These are phyloP conservation scores for Theileria orientalis DNA, from an alignment of 169 alveolate species.

Conservation along the genomic window DNA sequence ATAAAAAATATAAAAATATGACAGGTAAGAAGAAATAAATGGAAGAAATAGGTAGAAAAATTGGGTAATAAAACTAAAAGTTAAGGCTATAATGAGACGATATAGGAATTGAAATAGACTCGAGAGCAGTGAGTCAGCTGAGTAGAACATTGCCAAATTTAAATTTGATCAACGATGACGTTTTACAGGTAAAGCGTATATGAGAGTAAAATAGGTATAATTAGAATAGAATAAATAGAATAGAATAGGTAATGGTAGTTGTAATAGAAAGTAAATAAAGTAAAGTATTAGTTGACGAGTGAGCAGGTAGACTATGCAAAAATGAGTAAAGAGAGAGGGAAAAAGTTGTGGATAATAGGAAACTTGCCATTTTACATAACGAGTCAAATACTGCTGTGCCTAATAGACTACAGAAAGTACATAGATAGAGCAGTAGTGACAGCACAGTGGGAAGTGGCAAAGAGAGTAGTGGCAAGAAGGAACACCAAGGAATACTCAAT, in stretches of 20 bases:
- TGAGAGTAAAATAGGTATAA: not conserved
- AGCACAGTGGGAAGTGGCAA: conserved; percentile 80
- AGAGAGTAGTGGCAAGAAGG: conserved; percentile 71
- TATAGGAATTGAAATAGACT: conserved; percentile 77
- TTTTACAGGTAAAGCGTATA: conserved; percentile 64
- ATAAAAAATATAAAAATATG: conserved; percentile 72
- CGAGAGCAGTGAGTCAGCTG: conserved; percentile 78
- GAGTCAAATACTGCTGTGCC: conserved; percentile 79
- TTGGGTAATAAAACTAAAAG: too few relatives aligned
- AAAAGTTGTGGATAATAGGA: conserved; percentile 75
- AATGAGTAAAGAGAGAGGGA: conserved; percentile 58
- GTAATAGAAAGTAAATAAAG: too few relatives aligned
- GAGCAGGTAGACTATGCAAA: conserved; percentile 60
- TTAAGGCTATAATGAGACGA: too few relatives aligned
- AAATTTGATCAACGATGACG: conserved; percentile 81
- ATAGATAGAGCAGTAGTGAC: conserved; percentile 81
- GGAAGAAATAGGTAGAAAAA: too few relatives aligned
- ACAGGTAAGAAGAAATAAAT: conserved; percentile 71
- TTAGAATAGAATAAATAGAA: not conserved
- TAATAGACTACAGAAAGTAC: conserved; percentile 71
- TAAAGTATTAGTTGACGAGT: not conserved
- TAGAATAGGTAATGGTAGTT: not conserved
- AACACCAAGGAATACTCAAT: conserved; percentile 69
- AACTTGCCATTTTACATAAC: conserved; percentile 83
- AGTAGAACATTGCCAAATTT: conserved; percentile 78